Evolutionary conservation across 108 stramenopile species (phyloP).

Genomic region (Asterionellopsis glacialis): DNA sequence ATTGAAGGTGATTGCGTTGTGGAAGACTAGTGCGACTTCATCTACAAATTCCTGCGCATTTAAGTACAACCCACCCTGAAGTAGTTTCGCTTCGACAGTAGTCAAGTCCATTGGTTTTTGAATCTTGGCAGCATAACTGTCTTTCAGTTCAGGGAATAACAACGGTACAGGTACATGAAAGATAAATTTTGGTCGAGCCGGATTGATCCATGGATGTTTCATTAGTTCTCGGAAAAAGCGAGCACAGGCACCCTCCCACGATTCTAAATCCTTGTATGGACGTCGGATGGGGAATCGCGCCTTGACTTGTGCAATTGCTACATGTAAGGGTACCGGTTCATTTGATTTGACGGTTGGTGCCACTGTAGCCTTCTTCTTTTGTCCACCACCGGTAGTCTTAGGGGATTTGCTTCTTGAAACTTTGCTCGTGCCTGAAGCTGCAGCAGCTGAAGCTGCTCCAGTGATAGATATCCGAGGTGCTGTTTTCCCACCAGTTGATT

Average conservation of each 20-base stretch:
- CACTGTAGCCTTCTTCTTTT: conserved; percentile 25
- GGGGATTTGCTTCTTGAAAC: conserved; percentile 15
- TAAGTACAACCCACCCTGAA: conserved; percentile 30
- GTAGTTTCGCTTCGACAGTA: conserved; percentile 75
- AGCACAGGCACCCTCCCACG: conserved; percentile 73
- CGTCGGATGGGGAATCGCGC: conserved; percentile 59
- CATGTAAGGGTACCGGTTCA: conserved; percentile 77
- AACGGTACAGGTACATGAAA: conserved; percentile 82
- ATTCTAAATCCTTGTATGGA: conserved; percentile 53
- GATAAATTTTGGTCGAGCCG: conserved; percentile 60
- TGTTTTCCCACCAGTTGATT: conserved; percentile 10
- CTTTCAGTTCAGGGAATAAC: conserved; percentile 69
- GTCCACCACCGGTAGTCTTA: conserved; percentile 8
- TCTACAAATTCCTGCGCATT: conserved; percentile 64
- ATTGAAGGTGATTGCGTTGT: conserved; percentile 81
- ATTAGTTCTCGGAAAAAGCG: conserved; percentile 59
- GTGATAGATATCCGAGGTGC: conserved; percentile 41
- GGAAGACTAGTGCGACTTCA: conserved; percentile 76
- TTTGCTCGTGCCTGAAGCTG: conserved; percentile 12
- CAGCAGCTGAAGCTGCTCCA: conserved; percentile 22
- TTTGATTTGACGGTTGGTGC: conserved; percentile 24
- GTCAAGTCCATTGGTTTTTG: conserved; percentile 86
- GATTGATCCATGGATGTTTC: conserved; percentile 77
- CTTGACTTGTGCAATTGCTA: conserved; percentile 80
- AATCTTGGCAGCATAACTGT: conserved; percentile 63